phyloP scores from a whole-genome alignment of 2,329 filamentous ascomycete species.

The Exophiala phaeomuriformis region DNA sequence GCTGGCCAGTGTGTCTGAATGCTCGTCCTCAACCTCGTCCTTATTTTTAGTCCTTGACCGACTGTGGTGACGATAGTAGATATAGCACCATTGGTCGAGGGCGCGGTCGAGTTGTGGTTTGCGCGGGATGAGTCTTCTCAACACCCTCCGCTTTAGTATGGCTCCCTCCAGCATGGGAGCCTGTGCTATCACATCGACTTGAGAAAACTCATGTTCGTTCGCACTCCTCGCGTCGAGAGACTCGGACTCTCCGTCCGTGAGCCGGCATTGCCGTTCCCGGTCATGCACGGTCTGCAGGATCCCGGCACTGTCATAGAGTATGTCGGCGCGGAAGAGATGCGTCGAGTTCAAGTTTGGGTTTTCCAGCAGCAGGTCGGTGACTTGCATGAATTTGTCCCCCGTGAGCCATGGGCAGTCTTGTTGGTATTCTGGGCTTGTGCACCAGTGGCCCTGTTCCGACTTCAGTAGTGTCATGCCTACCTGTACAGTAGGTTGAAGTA shows the following conservation, averaged over 20 bases:
- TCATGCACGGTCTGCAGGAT: slow-evolving; percentile 31
- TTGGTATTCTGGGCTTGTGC: slow-evolving; percentile 10
- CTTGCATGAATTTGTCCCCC: slow-evolving; percentile 36
- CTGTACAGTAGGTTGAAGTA: not conserved
- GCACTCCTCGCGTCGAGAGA: not conserved
- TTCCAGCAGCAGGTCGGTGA: slow-evolving; percentile 42
- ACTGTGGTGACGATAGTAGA: slow-evolving; percentile 48
- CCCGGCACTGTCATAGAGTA: slow-evolving; percentile 49
- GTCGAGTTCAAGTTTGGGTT: slow-evolving; percentile 55
- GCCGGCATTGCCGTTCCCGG: slow-evolving; percentile 27
- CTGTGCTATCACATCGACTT: slow-evolving; percentile 8
- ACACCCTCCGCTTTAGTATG: slow-evolving; percentile 54
- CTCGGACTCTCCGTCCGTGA: not conserved
- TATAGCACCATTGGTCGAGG: slow-evolving; percentile 74
- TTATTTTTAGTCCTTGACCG: no score
- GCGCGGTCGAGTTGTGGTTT: slow-evolving; percentile 69
- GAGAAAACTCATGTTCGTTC: not conserved
- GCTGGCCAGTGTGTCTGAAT: no score
- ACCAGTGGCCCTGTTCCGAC: slow-evolving; percentile 1
- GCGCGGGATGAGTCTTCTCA: slow-evolving; percentile 72
- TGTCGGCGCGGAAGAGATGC: slow-evolving; percentile 55
- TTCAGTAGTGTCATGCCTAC: not conserved
- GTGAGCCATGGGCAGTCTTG: slow-evolving; percentile 15
- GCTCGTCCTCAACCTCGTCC: no score
- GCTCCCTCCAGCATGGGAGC: slow-evolving; percentile 30